Evolutionary conservation across 495 filamentous ascomycete genomes (phyloP), one percentile per base, ranked within the genome.

Genomic region (Platismatia glauca): DNA sequence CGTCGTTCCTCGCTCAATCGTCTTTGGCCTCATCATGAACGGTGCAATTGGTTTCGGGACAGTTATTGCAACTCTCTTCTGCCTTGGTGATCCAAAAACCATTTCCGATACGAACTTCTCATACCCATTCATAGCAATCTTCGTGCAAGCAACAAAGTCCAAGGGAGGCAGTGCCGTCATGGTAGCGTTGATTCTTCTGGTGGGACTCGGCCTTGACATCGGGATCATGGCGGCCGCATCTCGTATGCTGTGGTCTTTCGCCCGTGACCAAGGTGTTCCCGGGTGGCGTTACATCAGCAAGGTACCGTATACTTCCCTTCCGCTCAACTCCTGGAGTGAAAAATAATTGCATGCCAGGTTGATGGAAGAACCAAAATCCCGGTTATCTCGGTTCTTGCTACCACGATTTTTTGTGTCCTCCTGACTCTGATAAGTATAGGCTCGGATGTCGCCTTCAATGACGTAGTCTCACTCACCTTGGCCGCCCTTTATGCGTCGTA

Each of bases 291-390:
- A 74, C 2, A 72, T 80, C 62, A 73, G 71, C 39, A 71, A 75
- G 68, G 79, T 82, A 74, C n/a, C 73, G 65, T 22, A 16, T 16
- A 24, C 48, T 57, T 27, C 39, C 61, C 13, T 60, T 64, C 16
- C 61, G 65, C 37, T 43, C 46, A 34, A 31, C 16, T 4, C 7
- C 29, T 59, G 27, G n/a, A 60, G 63, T 37, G n/a, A 22, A n/a
- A 48, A 22, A 13, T 55, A 60, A 71, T 38, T 67, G 65, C 20
- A 70, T 70, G n/a, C n/a, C n/a, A n/a, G n/a, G n/a, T n/a, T n/a
- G n/a, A n/a, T n/a, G n/a, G n/a, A n/a, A n/a, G n/a, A 39, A 78
- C 68, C 58, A 74, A 77, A 57, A 76, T 87, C 50, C 84, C 80
- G 2, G 63, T 79, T 55, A 77, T 76, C 64, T 72, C 83, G 1